Evolutionary conservation across 1,284 basidiomycete species (phyloP).

Genomic region (Vanrija sp.): DNA sequence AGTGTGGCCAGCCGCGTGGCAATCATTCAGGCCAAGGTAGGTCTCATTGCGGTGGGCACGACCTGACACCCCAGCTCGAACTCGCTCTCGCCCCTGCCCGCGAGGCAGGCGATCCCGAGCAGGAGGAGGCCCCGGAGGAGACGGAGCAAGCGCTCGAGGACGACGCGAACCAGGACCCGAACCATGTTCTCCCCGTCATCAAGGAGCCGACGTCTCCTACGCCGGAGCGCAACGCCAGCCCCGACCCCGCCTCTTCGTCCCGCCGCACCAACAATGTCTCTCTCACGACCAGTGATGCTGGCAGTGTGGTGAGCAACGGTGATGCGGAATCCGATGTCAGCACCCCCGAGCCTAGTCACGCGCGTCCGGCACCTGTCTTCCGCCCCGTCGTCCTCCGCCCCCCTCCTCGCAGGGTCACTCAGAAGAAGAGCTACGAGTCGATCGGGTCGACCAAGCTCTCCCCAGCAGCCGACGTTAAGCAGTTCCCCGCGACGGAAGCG

Average conservation of each 20-base stretch:
- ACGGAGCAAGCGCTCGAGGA: background rate
- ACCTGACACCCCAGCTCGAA: conserved; percentile 17
- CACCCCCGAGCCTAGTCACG: no score
- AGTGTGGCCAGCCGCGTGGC: conserved; percentile 28
- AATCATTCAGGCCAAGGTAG: conserved; percentile 31
- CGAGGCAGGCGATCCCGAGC: background rate
- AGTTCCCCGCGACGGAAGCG: background rate
- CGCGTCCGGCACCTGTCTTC: conserved; percentile 1
- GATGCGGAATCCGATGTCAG: no score
- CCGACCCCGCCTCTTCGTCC: background rate
- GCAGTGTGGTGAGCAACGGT: no score
- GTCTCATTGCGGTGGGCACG: background rate
- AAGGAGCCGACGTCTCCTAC: background rate
- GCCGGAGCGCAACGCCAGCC: background rate
- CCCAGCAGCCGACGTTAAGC: background rate
- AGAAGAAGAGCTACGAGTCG: conserved; percentile 20
- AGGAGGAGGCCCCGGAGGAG: background rate
- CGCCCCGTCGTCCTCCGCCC: conserved; percentile 17
- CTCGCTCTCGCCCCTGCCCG: conserved; percentile 16
- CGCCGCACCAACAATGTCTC: background rate
- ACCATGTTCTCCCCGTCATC: background rate
- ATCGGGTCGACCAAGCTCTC: conserved; percentile 1
- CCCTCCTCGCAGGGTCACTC: conserved; percentile 17
- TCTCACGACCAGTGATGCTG: no score
- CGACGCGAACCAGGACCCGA: background rate